Base-by-base conservation (phyloP, 2,329 filamentous ascomycete species). In the Zarea fungicola region DNA sequence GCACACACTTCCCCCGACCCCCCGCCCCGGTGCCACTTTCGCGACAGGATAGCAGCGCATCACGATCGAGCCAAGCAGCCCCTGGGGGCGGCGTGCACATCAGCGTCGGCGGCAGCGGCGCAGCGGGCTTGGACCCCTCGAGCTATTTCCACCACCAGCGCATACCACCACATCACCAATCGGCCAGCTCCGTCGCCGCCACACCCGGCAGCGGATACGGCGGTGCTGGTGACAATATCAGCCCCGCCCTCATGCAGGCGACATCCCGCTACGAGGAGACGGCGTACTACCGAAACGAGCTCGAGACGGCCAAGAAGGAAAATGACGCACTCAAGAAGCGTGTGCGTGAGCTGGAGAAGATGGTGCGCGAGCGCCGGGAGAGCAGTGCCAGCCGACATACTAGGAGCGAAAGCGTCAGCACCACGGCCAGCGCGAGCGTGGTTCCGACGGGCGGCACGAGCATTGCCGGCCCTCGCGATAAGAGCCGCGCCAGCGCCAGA, bases 181-280 rank as follows among this genome's bases (percentile, higher is more conserved):
- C 67, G 0, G 57, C 61, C 0, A 72, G 66, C 49, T 67, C 70
- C 3, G 60, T 69, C 3, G 67, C 65, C 16, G 67, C 65, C 6
- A 75, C 69, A 3, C 70, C 66, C 6, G 72, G 65, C 19, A 65
- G 65, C 63, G 35, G 42, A 41, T 54, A 52, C 18, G 47, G 54
- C 9, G 58, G 62, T n/a, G n/a, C n/a, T n/a, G n/a, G n/a, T 42
- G 67, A 71, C 29, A 65, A 77, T 56, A 62, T 76, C 21, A 80
- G 77, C 10, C 78, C 78, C 0, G 72, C 74, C 3, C 63, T 81
- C 22, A 65, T 84, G 55, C 74, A 76, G 3, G 78, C 74, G 3
- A 84, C 80, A 0, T 63, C 72, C 10, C 74, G 81, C 11, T 83
- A 82, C 60, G 82, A 85, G 55, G 82, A 85, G 62, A 78, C 78